Conservation (phyloP, 2,329 filamentous ascomycete genomes). For the Diaporthe sp. region DNA sequence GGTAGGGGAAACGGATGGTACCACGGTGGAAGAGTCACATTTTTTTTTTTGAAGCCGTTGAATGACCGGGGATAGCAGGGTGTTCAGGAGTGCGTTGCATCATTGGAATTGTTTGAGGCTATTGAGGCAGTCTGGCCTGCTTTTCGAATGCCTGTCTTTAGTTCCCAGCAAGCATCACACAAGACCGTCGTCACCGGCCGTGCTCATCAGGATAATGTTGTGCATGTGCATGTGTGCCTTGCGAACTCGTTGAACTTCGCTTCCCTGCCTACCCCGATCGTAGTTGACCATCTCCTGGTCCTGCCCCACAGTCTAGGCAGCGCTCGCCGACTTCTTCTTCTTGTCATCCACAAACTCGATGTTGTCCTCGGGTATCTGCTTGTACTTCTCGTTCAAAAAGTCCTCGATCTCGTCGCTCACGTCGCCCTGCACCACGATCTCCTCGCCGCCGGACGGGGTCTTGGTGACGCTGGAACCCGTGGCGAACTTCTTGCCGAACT, state of each 20-base stretch:
- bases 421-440: slow-evolving; percentile 98
- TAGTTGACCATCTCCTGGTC: slow-evolving; percentile 1
- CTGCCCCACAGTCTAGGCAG: slow-evolving; percentile 42
- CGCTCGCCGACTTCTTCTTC: slow-evolving; percentile 81
- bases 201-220: neutral
- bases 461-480: slow-evolving; percentile 95
- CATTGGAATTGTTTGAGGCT: slow-evolving; percentile 29
- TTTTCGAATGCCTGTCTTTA: neutral
- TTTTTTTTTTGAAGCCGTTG: neutral
- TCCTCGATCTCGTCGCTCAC: slow-evolving; percentile 95
- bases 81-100: slow-evolving; percentile 19
- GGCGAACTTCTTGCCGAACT: slow-evolving; percentile 98
- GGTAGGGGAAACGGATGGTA: neutral
- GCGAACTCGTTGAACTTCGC: neutral
- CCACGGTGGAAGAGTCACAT: neutral
- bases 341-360: slow-evolving; percentile 96
- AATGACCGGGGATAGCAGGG: slow-evolving; percentile 11
- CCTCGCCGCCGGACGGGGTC: slow-evolving; percentile 85
- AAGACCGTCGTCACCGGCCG: neutral
- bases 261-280: neutral
- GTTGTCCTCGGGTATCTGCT: slow-evolving; percentile 93
- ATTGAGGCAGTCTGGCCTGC: slow-evolving; percentile 42
- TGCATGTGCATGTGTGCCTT: neutral
- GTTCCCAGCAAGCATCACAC: slow-evolving; percentile 39
- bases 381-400: slow-evolving; percentile 90